phyloP scores from a whole-genome alignment of 495 filamentous ascomycete species.

The Ascodesmis nigricans region DNA sequence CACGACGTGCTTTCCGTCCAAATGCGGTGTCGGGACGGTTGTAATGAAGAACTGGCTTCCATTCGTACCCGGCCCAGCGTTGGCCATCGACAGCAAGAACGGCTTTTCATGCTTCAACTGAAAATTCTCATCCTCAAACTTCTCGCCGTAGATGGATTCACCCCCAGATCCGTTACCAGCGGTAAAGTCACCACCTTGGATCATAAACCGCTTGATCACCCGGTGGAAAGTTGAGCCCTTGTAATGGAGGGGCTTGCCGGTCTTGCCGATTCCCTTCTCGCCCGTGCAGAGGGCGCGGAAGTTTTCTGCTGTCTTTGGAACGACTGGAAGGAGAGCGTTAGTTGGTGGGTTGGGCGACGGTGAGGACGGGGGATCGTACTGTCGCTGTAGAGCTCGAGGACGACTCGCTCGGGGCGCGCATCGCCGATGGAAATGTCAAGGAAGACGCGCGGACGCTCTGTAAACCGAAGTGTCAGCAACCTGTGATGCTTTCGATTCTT shows the following conservation, averaged over 20 bases:
- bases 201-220: conserved; percentile 96
- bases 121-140: conserved; percentile 97
- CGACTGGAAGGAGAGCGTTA: conserved; percentile 28
- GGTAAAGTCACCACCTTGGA: conserved; percentile 98
- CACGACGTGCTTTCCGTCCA: conserved; percentile 94
- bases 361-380: background rate
- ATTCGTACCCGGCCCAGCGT: conserved; percentile 88
- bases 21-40: conserved; percentile 75
- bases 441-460: conserved; percentile 39
- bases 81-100: conserved; percentile 92
- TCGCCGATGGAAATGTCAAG: conserved; percentile 71
- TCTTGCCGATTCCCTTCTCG: conserved; percentile 62
- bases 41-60: conserved; percentile 97
- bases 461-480: conserved; percentile 2
- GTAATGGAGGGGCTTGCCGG: conserved; percentile 75
- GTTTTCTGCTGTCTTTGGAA: conserved; percentile 88
- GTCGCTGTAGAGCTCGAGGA: conserved; percentile 39
- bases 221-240: conserved; percentile 73
- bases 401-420: conserved; percentile 47
- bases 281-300: conserved; percentile 91
- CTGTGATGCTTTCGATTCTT: too few species aligned
- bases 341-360: background rate
- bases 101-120: conserved; percentile 79
- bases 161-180: conserved; percentile 80
- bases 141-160: conserved; percentile 93